A percentile compares a stretch with the other conserved stretches of the same genome.
Conservation (phyloP, 83 land plant species). For the Picea abies region DNA sequence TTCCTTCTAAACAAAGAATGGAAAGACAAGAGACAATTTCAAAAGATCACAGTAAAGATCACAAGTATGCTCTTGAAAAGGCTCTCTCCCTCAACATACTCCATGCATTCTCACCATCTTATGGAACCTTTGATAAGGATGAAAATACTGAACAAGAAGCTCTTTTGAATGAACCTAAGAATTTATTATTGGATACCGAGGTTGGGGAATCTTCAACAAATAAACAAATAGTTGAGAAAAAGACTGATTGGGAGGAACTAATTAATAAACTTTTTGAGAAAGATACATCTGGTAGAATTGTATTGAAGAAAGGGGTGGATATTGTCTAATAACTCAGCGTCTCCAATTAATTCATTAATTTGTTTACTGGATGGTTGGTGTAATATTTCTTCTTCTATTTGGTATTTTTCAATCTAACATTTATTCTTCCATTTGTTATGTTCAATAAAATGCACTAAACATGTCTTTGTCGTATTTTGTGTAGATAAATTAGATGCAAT, state of each 20-base stretch:
- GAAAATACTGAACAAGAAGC: background rate
- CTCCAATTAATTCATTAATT: no score
- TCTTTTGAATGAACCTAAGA: background rate
- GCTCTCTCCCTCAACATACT: constrained; percentile 10
- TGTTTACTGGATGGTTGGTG: no score
- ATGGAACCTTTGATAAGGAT: background rate
- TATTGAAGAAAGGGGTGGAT: constrained; percentile 2
- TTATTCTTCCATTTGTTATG: no score
- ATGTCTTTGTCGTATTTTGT: no score
- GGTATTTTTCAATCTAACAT: no score
- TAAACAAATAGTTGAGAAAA: no score
- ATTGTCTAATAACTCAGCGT: background rate
- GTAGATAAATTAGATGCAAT: no score
- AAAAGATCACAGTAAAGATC: constrained; percentile 5
- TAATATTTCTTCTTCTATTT: no score
- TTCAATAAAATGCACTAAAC: no score
- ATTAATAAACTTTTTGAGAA: constrained; percentile 9
- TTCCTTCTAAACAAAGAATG: constrained; percentile 11
- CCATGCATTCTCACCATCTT: constrained; percentile 1
- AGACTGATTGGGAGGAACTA: constrained; percentile 8
- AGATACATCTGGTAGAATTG: background rate
- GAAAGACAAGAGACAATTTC: constrained; percentile 6
- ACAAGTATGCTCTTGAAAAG: constrained; percentile 14
- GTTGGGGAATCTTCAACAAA: background rate
- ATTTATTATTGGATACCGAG: background rate